phyloP scores from a whole-genome alignment of 495 filamentous ascomycete species.

The Aspergillus biplanus region DNA sequence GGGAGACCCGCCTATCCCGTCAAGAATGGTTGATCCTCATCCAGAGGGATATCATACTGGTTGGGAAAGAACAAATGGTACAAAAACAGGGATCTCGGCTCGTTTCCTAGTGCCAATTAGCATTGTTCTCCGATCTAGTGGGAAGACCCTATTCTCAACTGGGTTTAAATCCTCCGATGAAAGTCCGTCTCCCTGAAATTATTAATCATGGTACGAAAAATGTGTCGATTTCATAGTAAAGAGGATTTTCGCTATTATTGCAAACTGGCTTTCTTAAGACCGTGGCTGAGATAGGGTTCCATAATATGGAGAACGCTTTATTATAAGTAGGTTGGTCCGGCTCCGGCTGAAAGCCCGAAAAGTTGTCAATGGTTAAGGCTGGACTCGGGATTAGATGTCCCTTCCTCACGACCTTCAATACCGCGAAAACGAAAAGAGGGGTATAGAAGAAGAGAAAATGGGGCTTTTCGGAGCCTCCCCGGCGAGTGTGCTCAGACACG shows the following conservation, averaged over 20 bases:
- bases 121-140: neutral
- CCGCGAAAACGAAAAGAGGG: neutral
- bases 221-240: neutral
- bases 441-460: neutral
- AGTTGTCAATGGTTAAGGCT: no score
- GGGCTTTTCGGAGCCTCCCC: conserved; percentile 4
- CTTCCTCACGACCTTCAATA: neutral
- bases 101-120: neutral
- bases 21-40: neutral
- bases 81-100: neutral
- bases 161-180: conserved; percentile 7
- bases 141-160: conserved; percentile 4
- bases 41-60: neutral
- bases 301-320: no score
- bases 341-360: no score
- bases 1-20: neutral
- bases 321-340: no score
- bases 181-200: neutral
- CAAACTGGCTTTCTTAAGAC: no score
- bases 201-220: neutral
- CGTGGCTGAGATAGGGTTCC: neutral
- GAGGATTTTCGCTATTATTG: no score
- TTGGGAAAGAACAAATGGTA: neutral
- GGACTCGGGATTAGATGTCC: neutral
- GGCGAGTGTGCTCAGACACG: neutral